Evolutionary conservation across 495 filamentous ascomycete genomes (phyloP).

Genomic region (Talaromyces ruber): DNA sequence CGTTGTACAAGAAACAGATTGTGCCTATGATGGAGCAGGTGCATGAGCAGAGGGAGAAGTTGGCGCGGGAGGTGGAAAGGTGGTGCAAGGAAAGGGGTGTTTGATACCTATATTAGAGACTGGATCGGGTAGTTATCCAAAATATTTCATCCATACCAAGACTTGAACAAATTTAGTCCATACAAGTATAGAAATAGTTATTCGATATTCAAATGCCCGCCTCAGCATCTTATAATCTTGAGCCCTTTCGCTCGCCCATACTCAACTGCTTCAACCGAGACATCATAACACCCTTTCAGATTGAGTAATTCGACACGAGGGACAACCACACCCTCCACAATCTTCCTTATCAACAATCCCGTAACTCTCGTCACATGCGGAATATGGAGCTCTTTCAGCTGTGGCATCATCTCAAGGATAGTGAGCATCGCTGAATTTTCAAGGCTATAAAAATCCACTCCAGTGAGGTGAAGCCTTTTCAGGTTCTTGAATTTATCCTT

Average conservation of each 20-base stretch:
- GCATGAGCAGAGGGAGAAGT: slow-evolving; percentile 54
- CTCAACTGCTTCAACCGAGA: slow-evolving; percentile 29
- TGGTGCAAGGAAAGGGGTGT: slow-evolving; percentile 69
- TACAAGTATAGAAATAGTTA: neutral
- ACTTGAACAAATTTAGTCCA: neutral
- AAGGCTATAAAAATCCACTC: slow-evolving; percentile 10
- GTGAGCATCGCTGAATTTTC: slow-evolving; percentile 13
- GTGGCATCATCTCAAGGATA: slow-evolving; percentile 12
- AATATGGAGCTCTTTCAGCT: slow-evolving; percentile 24
- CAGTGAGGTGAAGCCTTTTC: slow-evolving; percentile 21
- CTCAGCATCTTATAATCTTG: slow-evolving; percentile 13
- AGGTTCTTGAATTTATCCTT: slow-evolving; percentile 8
- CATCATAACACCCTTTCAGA: slow-evolving; percentile 21
- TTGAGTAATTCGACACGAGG: slow-evolving; percentile 18
- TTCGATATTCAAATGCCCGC: neutral
- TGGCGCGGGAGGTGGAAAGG: slow-evolving; percentile 70
- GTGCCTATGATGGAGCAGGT: slow-evolving; percentile 67
- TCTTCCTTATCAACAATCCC: slow-evolving; percentile 23
- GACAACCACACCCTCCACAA: slow-evolving; percentile 7
- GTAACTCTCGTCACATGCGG: slow-evolving; percentile 29
- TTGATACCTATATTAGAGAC: slow-evolving; percentile 8
- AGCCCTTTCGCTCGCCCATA: slow-evolving; percentile 26
- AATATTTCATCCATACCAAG: neutral
- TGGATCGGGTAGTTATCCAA: neutral
- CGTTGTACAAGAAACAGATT: slow-evolving; percentile 30